Evolutionary conservation across 306 rosid species (phyloP), one percentile per base, ranked within the genome.

Genomic region (Hylodesmum podocarpum): DNA sequence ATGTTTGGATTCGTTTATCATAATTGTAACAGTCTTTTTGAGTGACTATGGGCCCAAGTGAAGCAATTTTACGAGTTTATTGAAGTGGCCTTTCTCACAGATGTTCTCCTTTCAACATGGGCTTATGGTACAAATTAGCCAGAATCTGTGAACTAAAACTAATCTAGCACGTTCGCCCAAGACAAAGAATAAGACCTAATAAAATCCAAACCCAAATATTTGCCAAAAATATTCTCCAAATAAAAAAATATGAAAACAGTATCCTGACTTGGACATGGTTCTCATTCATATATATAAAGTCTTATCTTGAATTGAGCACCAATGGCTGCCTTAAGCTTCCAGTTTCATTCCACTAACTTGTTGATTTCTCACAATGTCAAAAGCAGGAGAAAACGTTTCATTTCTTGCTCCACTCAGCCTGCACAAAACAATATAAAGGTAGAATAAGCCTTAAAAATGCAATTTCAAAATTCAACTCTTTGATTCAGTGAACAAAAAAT

Each of bases 391-490:
- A 89, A 59, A 76, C 66, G 83, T 75, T 75, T 51, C 28, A 78
- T 85, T 50, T 83, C 78, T 69, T 89, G 97, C 79, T 86, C 96
- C 14, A 85, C 83, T 14, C 94, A 89, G 70, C 96, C 90, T 22
- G 34, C 81, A 27, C 90, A 81, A 70, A 88, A 75, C 84, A 92
- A 87, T 47, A 89, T 91, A 74, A 96, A 91, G 96, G 99, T 95
- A n/a, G n/a, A n/a, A 28, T 29, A 15, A 28, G 65, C 65, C 44
- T 25, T 8, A 55, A 55, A 27, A 28, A 51, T 44, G 10, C 4
- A 65, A 4, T 39, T 67, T 55, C 22, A 43, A 28, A 47, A 4
- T 58, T 55, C 8, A 41, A 24, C 63, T 34, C 7, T 61, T 75
- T 43, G 24, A 27, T 59, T 65, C 14, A 31, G 4, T 41, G 41